Percentiles rank a stretch among this genome's conserved stretches.
Evolutionary conservation across 768 basidiomycete species (phyloP).

Genomic region (Boletus reticulatus): DNA sequence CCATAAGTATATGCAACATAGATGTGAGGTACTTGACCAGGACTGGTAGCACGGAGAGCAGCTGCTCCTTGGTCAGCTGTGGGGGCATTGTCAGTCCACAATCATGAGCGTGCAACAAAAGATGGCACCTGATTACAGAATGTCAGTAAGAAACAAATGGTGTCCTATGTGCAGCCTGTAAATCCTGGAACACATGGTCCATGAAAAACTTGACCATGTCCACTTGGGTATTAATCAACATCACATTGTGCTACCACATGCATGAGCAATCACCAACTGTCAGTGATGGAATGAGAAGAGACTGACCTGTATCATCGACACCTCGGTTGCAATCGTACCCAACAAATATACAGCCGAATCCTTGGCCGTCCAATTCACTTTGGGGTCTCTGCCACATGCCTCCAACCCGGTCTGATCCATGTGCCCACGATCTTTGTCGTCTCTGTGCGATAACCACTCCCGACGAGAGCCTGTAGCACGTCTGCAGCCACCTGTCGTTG

Average conservation of each 20-base stretch:
- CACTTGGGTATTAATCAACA: slow-evolving; percentile 86
- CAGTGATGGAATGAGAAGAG: not conserved
- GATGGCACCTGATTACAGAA: slow-evolving; percentile 86
- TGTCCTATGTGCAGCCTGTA: slow-evolving; percentile 78
- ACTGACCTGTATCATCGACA: slow-evolving; percentile 77
- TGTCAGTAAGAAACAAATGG: slow-evolving; percentile 90
- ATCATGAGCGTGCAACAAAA: not conserved
- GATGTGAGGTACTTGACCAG: slow-evolving; percentile 81
- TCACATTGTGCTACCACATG: slow-evolving; percentile 75
- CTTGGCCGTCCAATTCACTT: slow-evolving; percentile 82
- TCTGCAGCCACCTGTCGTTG: slow-evolving; percentile 93
- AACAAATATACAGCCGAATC: slow-evolving; percentile 92
- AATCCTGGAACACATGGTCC: slow-evolving; percentile 83
- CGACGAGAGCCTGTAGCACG: slow-evolving; percentile 88
- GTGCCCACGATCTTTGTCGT: slow-evolving; percentile 83
- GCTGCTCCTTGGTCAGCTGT: slow-evolving; percentile 90
- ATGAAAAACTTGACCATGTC: slow-evolving; percentile 97
- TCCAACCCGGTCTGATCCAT: slow-evolving; percentile 81
- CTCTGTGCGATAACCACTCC: slow-evolving; percentile 74
- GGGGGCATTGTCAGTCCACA: not conserved
- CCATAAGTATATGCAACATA: slow-evolving; percentile 94
- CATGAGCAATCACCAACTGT: not conserved
- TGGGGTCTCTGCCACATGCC: slow-evolving; percentile 61
- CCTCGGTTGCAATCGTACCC: slow-evolving; percentile 89
- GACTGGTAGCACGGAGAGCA: slow-evolving; percentile 86